Percentiles rank a stretch among this genome's conserved stretches.
These are phyloP conservation scores for Sugiyamaella neomexicana DNA, from an alignment of 1,139 yeast genomes.

Conservation along the genomic window DNA sequence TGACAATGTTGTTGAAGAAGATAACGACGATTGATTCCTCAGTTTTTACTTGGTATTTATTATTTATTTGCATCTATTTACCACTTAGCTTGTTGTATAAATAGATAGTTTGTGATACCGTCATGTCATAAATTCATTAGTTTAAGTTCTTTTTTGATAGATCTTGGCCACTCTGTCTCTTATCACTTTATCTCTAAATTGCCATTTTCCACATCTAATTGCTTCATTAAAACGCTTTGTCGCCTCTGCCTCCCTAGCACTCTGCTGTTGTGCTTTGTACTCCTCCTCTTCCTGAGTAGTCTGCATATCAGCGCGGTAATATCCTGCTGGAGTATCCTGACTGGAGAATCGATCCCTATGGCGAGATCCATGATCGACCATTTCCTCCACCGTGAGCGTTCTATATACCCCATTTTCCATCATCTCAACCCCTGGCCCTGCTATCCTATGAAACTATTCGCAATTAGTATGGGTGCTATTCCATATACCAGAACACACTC, in stretches of 20 bases:
- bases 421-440: slow-evolving; percentile 24
- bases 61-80: not conserved
- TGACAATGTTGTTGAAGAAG: not conserved
- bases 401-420: not conserved
- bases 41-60: no score
- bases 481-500: not conserved
- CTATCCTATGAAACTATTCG: slow-evolving; percentile 29
- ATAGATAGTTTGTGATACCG: not conserved
- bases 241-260: slow-evolving; percentile 23
- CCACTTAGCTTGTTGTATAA: not conserved
- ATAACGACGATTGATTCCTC: not conserved
- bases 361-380: slow-evolving; percentile 28
- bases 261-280: slow-evolving; percentile 28
- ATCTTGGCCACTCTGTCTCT: slow-evolving; percentile 5
- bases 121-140: not conserved
- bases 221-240: slow-evolving; percentile 28
- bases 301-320: slow-evolving; percentile 39
- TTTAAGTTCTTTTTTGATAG: slow-evolving; percentile 1
- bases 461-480: not conserved
- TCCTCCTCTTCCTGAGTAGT: slow-evolving; percentile 34
- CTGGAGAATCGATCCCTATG: slow-evolving; percentile 33
- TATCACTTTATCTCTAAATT: slow-evolving; percentile 28
- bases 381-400: slow-evolving; percentile 5
- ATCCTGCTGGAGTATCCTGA: slow-evolving; percentile 38
- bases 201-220: slow-evolving; percentile 27